Evolutionary conservation across 345 rosid genomes (phyloP).

Genomic region (Eucalyptus tenuipes): DNA sequence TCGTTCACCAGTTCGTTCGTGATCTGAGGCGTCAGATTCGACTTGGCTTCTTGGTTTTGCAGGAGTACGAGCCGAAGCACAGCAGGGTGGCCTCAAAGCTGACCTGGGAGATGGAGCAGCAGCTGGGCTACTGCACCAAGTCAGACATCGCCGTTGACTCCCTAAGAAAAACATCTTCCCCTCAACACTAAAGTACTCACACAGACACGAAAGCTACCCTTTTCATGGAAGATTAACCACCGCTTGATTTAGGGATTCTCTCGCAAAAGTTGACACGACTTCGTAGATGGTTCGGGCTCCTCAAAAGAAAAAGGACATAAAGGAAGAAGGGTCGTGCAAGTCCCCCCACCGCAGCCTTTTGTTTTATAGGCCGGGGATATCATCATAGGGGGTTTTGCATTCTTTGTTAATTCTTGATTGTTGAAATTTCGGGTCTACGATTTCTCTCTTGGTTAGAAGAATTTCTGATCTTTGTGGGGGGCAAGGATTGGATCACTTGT

Average conservation of each 20-base stretch:
- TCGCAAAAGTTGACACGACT: background rate
- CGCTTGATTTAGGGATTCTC: background rate
- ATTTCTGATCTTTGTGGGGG: background rate
- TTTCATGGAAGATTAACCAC: background rate
- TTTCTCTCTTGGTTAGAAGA: background rate
- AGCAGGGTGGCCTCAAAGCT: constrained; percentile 35
- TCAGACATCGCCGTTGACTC: constrained; percentile 53
- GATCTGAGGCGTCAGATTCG: background rate
- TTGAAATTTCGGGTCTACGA: background rate
- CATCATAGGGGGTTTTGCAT: background rate
- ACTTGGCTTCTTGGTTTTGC: background rate
- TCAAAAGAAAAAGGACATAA: background rate
- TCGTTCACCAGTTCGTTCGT: background rate
- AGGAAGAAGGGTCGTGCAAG: background rate
- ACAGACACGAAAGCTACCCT: background rate
- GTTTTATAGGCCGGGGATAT: background rate
- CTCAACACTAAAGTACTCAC: background rate
- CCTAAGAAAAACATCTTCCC: background rate
- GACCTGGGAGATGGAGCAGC: constrained; percentile 70
- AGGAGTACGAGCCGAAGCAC: constrained; percentile 57
- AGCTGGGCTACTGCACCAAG: constrained; percentile 38
- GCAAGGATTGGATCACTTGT: background rate
- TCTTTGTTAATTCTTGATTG: background rate
- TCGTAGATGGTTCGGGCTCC: background rate
- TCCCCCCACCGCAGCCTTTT: background rate